phyloP scores from a whole-genome alignment of 2,329 filamentous ascomycete genomes.

The Apiospora saccharicola region DNA sequence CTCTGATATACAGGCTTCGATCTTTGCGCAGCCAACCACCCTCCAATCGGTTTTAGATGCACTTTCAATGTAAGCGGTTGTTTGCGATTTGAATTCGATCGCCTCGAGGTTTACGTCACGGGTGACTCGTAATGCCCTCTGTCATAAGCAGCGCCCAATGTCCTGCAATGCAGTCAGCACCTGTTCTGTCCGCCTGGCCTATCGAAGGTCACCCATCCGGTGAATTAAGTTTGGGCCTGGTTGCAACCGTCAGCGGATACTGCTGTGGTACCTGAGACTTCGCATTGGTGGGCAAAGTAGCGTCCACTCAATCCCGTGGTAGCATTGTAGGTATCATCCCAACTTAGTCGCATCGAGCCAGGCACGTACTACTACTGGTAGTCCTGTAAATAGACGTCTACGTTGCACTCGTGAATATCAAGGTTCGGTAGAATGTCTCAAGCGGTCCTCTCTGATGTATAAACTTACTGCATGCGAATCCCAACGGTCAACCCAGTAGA shows the following conservation, averaged over 20 bases:
- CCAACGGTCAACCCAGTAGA: conserved; percentile 15
- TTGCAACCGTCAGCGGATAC: conserved; percentile 18
- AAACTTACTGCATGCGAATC: neutral
- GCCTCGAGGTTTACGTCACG: neutral
- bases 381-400: neutral
- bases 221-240: conserved; percentile 12
- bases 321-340: neutral
- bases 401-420: neutral
- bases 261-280: conserved; percentile 13
- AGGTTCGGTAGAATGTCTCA: conserved; percentile 11
- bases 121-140: neutral
- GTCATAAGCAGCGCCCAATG: neutral
- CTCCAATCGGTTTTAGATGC: neutral
- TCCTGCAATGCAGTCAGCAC: neutral
- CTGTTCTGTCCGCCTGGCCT: neutral
- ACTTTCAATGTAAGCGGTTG: neutral
- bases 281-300: neutral
- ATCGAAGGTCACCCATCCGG: neutral
- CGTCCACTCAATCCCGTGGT: neutral
- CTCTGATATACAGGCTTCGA: conserved; percentile 1
- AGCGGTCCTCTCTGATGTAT: neutral
- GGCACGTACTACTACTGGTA: neutral
- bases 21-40: conserved; percentile 15
- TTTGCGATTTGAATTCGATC: neutral
- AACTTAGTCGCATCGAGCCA: neutral